Evolutionary conservation across 129 eudicot species (phyloP), one percentile per base, ranked within the genome.

Genomic region (Gnaphalium uliginosum): DNA sequence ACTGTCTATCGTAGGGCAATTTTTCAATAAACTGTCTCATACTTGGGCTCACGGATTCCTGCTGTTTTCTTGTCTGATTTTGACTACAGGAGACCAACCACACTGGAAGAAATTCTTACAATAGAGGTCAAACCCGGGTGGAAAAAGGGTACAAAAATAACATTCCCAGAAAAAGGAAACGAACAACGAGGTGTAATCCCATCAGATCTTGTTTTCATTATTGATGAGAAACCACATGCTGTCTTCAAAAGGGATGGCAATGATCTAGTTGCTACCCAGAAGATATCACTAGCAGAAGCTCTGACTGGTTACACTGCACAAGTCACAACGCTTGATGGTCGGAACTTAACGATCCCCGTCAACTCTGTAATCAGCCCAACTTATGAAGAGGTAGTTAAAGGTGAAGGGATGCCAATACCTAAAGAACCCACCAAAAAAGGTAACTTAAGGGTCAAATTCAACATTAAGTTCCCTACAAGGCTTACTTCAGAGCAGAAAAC

Each of bases 381-480:
- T 22, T 87, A 87, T 73, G 97, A 92, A 76, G 97, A 92, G 68
- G 90, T 89, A 21, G 85, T 92, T 14, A 92, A 89, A 92, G 96
- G 92, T 14, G 97, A 92, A 71, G 97, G 97, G 0, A 92, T 92
- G 97, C 97, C 97, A 32, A 92, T 92, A 46, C 96, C 97, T 0
- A 92, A 87, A 70, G 96, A 92, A 37, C 97, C 97, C 15, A 81
- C 96, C 24, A 81, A 48, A 78, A 89, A 75, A 46, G 97, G 97
- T 18, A 92, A 92, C 73, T 85, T 92, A 54, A 69, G 85, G 46
- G 77, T 92, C 41, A 92, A 92, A 74, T 92, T 92, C 74, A 86
- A 87, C 62, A 89, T 92, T 33, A 92, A 92, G 85, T 92, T 92
- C 43, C 97, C 97, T 21, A 54, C 77, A 63, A 87, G 74, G 83